Evolutionary conservation across 257 asterid species (phyloP).

Genomic region (Oldenlandia corymbosa): DNA sequence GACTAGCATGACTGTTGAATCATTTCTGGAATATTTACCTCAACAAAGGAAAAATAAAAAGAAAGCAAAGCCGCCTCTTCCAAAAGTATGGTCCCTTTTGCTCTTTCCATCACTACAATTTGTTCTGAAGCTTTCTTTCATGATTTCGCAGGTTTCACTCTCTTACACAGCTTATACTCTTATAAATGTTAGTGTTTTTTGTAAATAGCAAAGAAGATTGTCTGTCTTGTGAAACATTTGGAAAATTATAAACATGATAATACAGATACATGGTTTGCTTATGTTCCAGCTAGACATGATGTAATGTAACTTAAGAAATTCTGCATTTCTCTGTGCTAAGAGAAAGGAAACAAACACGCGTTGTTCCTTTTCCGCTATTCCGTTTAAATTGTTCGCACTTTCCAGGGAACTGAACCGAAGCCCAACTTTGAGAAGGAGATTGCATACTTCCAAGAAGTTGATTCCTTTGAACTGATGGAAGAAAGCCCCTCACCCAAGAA

Average conservation of each 20-base stretch:
- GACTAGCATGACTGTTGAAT: slow-evolving; percentile 73
- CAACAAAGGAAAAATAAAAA: slow-evolving; percentile 48
- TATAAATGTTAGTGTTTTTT: not conserved
- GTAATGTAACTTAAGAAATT: not conserved
- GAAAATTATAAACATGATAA: not conserved
- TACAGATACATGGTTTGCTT: not conserved
- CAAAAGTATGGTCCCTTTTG: slow-evolving; percentile 38
- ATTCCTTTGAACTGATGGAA: slow-evolving; percentile 76
- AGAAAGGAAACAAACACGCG: not conserved
- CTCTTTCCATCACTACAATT: slow-evolving; percentile 1
- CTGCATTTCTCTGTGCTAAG: not conserved
- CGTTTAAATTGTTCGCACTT: slow-evolving; percentile 19
- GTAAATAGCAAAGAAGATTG: not conserved
- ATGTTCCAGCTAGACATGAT: not conserved
- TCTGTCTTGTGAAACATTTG: not conserved
- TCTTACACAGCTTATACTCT: not conserved
- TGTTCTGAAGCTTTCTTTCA: not conserved
- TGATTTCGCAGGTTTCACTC: not conserved
- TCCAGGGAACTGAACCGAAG: slow-evolving; percentile 45
- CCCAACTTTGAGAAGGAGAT: slow-evolving; percentile 64
- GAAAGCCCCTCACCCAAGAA: slow-evolving; percentile 98
- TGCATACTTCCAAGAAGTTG: slow-evolving; percentile 86
- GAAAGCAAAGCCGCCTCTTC: slow-evolving; percentile 81
- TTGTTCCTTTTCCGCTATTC: not conserved
- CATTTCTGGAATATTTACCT: slow-evolving; percentile 46